phyloP scores from a whole-genome alignment of 441 rosid genomes.

The Populus hybrid region DNA sequence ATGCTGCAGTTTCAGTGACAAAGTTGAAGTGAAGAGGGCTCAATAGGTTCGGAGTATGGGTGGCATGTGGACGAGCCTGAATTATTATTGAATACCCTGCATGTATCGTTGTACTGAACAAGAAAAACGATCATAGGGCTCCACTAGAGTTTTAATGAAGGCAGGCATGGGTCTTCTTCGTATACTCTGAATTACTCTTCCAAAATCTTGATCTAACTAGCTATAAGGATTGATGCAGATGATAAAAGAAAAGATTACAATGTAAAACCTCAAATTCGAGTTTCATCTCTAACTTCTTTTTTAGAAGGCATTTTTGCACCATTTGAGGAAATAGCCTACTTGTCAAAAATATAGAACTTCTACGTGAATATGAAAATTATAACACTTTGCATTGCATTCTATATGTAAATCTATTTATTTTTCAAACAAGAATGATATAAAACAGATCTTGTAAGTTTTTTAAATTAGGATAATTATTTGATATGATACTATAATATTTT shows the following conservation, averaged over 20 bases:
- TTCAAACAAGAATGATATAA: neutral
- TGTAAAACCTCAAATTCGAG: no score
- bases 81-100: no score
- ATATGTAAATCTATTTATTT: neutral
- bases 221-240: neutral
- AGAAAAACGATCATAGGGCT: neutral
- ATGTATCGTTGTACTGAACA: neutral
- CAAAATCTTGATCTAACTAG: neutral
- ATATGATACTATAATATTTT: no score
- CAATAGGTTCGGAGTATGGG: slow-evolving; percentile 9
- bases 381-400: neutral
- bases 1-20: neutral
- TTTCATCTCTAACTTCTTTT: no score
- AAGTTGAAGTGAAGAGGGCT: neutral
- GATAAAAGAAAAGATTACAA: no score
- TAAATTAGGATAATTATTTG: no score
- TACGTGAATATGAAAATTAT: neutral
- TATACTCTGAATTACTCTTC: neutral
- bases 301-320: no score
- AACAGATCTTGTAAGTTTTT: no score
- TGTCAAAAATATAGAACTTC: no score
- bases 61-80: neutral
- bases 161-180: neutral
- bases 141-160: neutral
- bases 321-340: neutral